Evolutionary conservation across 1,139 yeast species (phyloP).

Genomic region (Zygosaccharomyces pseudobailii): DNA sequence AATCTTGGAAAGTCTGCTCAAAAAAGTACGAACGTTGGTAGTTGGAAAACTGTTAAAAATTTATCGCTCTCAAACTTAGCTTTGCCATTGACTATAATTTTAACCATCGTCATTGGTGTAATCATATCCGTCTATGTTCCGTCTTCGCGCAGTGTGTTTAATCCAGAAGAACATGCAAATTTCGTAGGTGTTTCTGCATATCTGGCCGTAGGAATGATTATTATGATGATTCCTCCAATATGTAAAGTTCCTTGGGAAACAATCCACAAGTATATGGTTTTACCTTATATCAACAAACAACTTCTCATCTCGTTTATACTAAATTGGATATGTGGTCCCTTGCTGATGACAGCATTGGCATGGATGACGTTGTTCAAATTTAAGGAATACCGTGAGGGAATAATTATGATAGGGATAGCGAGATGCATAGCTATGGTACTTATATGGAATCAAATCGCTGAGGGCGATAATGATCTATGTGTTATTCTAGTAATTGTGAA

Average conservation of each 20-base stretch:
- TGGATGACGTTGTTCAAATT: conserved; percentile 51
- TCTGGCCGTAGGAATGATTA: conserved; percentile 47
- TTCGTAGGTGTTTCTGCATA: conserved; percentile 35
- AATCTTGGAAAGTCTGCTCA: too few relatives aligned
- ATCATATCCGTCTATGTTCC: conserved; percentile 12
- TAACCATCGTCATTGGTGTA: conserved; percentile 9
- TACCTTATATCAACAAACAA: conserved; percentile 33
- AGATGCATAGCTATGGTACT: conserved; percentile 63
- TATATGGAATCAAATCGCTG: conserved; percentile 56
- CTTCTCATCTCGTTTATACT: conserved; percentile 41
- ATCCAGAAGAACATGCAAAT: conserved; percentile 6
- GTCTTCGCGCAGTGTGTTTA: conserved; percentile 11
- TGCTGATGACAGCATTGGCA: conserved; percentile 53
- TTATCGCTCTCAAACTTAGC: conserved; percentile 6
- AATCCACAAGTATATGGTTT: conserved; percentile 27
- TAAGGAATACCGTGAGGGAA: conserved; percentile 48
- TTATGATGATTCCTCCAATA: conserved; percentile 58
- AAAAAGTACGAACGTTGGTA: too few relatives aligned
- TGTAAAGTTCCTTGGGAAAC: conserved; percentile 52
- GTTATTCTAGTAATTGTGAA: conserved; percentile 51
- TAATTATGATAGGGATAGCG: conserved; percentile 56
- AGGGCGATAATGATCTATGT: conserved; percentile 50
- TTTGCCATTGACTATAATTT: conserved; percentile 11
- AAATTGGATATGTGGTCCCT: conserved; percentile 57
- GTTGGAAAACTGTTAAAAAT: conserved; percentile 4